A percentile compares a stretch with the other conserved stretches of the same genome.
phyloP scores from a whole-genome alignment of 306 rosid species.

The Corylus heterophylla region DNA sequence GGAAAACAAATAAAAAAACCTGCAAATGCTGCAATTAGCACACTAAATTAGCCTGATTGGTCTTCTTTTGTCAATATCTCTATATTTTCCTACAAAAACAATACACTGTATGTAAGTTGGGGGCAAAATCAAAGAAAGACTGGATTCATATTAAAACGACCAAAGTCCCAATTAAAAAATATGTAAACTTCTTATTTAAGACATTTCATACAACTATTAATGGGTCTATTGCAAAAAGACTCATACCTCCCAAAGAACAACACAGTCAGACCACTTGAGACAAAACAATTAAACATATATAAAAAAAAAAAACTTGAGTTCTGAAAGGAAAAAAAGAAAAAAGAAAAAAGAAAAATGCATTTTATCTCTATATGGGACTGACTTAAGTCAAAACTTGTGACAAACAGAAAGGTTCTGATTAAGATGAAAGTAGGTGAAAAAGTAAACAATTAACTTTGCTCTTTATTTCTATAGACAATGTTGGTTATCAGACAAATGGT shows the following conservation, averaged over 20 bases:
- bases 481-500: not conserved
- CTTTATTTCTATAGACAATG: not conserved
- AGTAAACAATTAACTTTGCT: not conserved
- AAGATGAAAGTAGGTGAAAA: not conserved
- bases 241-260: not conserved
- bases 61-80: constrained; percentile 65
- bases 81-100: constrained; percentile 54
- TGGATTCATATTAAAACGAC: not conserved
- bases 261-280: not conserved
- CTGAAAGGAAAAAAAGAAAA: too few species aligned
- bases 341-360: not conserved
- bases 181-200: too few species aligned
- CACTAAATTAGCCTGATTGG: constrained; percentile 62
- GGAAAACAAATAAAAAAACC: constrained; percentile 39
- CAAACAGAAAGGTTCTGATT: not conserved
- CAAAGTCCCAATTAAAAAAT: not conserved
- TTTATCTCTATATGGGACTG: not conserved
- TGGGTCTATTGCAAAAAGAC: not conserved
- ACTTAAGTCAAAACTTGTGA: not conserved
- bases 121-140: not conserved
- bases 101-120: not conserved
- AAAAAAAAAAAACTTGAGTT: too few species aligned
- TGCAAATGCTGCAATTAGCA: constrained; percentile 96
- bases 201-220: not conserved
- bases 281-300: not conserved